Percentiles rank a stretch among this genome's conserved stretches.
These are phyloP conservation scores for Rutstroemia sp. DNA, from an alignment of 2,329 filamentous ascomycete species.

Conservation along the genomic window DNA sequence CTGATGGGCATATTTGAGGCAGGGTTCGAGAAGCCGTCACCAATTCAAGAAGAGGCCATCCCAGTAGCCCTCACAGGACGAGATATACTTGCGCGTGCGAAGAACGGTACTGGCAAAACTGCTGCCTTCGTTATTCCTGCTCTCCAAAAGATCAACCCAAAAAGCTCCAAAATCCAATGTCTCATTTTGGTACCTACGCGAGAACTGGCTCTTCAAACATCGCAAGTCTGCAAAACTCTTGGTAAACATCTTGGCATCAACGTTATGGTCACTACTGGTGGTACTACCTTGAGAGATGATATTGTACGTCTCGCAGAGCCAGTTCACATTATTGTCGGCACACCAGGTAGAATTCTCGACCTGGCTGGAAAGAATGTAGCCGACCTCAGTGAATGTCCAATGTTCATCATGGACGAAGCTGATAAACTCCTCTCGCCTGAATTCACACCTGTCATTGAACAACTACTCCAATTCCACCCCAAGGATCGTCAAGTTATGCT, in stretches of 20 bases:
- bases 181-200: slow-evolving; percentile 93
- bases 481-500: slow-evolving; percentile 99
- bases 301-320: slow-evolving; percentile 91
- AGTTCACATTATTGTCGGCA: slow-evolving; percentile 96
- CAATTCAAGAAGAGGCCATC: slow-evolving; percentile 98
- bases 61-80: slow-evolving; percentile 91
- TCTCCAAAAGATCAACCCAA: slow-evolving; percentile 92
- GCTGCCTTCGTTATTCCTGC: slow-evolving; percentile 96
- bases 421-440: slow-evolving; percentile 96
- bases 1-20: slow-evolving; percentile 99
- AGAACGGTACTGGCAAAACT: slow-evolving; percentile 98
- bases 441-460: slow-evolving; percentile 96
- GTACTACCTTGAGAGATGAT: slow-evolving; percentile 90
- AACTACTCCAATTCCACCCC: slow-evolving; percentile 88
- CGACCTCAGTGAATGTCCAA: slow-evolving; percentile 90
- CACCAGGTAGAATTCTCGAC: slow-evolving; percentile 92
- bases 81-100: slow-evolving; percentile 91
- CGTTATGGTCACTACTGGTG: slow-evolving; percentile 98
- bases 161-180: slow-evolving; percentile 92
- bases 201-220: slow-evolving; percentile 96
- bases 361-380: slow-evolving; percentile 94
- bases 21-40: slow-evolving; percentile 96
- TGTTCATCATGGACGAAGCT: slow-evolving; percentile 99
- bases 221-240: slow-evolving; percentile 96
- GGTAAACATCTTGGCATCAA: slow-evolving; percentile 97